Conservation (phyloP, 805 yeast genomes). For the Yamadazyma paraphyllophila region DNA sequence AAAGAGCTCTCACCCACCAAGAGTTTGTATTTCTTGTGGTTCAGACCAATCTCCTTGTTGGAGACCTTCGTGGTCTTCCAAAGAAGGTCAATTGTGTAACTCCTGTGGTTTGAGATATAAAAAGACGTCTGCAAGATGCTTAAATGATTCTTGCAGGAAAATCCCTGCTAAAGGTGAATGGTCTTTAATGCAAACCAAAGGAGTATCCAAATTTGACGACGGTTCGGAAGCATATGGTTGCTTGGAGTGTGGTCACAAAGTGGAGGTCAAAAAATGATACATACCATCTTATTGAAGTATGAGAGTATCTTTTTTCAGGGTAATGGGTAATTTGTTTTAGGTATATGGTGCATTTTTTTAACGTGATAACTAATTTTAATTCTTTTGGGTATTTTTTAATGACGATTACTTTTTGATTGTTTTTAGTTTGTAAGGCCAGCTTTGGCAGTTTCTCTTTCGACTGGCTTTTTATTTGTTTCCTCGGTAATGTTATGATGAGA, state of each 20-base stretch:
- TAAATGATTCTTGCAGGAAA: slow-evolving; percentile 69
- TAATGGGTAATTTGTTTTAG: not conserved
- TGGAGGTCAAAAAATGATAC: slow-evolving; percentile 27
- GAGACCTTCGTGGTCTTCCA: slow-evolving; percentile 94
- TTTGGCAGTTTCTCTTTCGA: too few species aligned
- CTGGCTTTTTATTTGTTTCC: too few species aligned
- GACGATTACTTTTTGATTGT: not conserved
- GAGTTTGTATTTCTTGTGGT: slow-evolving; percentile 87
- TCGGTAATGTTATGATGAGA: not conserved
- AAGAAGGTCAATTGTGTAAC: slow-evolving; percentile 93
- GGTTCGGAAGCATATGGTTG: slow-evolving; percentile 40
- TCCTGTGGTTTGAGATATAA: slow-evolving; percentile 94
- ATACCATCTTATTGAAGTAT: not conserved
- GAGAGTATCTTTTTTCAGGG: slow-evolving; percentile 1
- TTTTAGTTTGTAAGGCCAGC: too few species aligned
- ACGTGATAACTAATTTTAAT: not conserved
- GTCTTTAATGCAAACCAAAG: slow-evolving; percentile 78
- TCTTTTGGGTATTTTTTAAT: slow-evolving; percentile 1
- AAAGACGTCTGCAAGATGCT: slow-evolving; percentile 89
- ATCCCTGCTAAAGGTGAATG: slow-evolving; percentile 97
- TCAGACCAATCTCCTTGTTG: slow-evolving; percentile 94
- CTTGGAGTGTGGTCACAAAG: slow-evolving; percentile 43
- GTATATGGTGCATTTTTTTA: slow-evolving; percentile 1
- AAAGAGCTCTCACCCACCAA: slow-evolving; percentile 24
- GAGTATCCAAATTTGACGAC: slow-evolving; percentile 42